Base-by-base conservation (phyloP, 1,284 basidiomycete genomes). In the Veloboletus limbatus region DNA sequence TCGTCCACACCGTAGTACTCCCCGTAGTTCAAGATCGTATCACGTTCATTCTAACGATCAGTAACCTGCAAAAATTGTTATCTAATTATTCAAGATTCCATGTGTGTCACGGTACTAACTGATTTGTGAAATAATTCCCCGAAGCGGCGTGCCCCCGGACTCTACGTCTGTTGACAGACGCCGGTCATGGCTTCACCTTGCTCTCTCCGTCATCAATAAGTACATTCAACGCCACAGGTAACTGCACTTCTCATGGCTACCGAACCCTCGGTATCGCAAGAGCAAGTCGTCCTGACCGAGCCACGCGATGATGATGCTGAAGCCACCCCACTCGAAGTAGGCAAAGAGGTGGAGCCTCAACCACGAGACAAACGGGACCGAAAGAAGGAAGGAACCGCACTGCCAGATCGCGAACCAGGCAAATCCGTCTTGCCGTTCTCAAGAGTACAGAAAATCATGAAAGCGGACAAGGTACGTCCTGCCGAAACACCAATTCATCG, bases 391-490 rank as follows among this genome's bases (percentile, higher is more conserved):
- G 43, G n/a, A 6, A 9, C 41, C 4, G 35, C 36, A 13, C 35
- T 35, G 4, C 55, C 47, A 22, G 62, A 64, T 40, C 70, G 79
- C 46, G 77, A 77, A 45, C 67, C 69, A 21, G 88, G 88, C 17
- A 86, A 81, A 59, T 81, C 85, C 0, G 45, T 84, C 20, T 63
- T 90, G 21, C 88, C 88, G 1, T 73, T 86, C 49, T 72, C 84
- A 6, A 77, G 84, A 54, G 86, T 91, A 25, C 86, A 88, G 58
- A 84, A 76, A 65, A 87, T 91, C 28, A 74, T 90, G 53, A 91
- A 87, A 58, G 88, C 82, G 13, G 88, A 91, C 64, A 85, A 82
- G 73, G 86, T 79, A 48, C 41, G 67, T 56, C 40, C 47, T 14
- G 8, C 27, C 18, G 5, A 8, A 13, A 14, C 40, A 6, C 25